Evolutionary conservation across 305 asterid genomes (phyloP), one percentile per base, ranked within the genome.

Genomic region (Stenogyne calaminthoides): DNA sequence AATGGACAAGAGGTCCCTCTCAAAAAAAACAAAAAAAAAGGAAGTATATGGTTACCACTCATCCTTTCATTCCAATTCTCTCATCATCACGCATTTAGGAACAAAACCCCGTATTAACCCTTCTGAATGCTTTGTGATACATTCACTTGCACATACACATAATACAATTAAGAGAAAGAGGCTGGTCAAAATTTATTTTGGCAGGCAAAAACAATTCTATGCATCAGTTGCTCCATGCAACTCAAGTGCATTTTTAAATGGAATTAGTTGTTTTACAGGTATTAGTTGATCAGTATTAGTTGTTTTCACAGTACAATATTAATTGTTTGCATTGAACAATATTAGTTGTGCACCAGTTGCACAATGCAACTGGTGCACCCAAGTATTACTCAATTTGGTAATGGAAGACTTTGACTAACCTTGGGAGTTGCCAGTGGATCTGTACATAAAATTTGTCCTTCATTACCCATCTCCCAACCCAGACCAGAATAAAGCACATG

Each of bases 381-480:
- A 32, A 32, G 36, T 32, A 5, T 32, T 32, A 32, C 57, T 76
- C 36, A 32, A 32, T 32, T 32, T 70, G 79, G 56, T 46, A 54
- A 32, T 25, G 61, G 7, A 72, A 54, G 70, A 63, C 55, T 29
- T 55, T 46, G 18, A 36, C 70, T 7, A 63, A 88, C 98, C 99
- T 92, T 95, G 9, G 99, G 99, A 70, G 96, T 95, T 67, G 91
- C 83, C 70, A 95, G 92, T 44, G 99, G 99, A 61, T 95, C 99
- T 6, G 99, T 86, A 70, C 92, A 95, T 79, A 95, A 79, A 83
- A 95, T 86, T 75, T 92, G 96, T 51, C 98, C 98, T 83, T 92
- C 98, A 51, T 92, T 90, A 62, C 98, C 98, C 9, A 88, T 88
- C 78, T 92, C 98, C 97, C 97, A 92, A 44, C 97, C 98, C 62